Evolutionary conservation across 2,329 filamentous ascomycete species (phyloP).

Genomic region (Dothistroma pini): DNA sequence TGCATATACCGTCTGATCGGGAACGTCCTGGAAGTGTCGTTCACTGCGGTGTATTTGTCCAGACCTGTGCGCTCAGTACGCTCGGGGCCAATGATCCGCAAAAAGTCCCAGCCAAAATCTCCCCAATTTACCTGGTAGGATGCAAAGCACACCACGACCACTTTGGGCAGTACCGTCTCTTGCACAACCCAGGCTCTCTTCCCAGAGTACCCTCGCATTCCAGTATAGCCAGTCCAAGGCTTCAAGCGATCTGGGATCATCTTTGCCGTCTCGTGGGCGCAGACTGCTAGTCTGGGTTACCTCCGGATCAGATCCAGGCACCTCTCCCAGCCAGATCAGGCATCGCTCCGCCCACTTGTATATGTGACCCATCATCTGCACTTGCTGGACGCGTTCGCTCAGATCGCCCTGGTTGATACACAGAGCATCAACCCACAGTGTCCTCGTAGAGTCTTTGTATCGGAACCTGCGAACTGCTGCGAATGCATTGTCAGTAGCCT

Average conservation of each 20-base stretch:
- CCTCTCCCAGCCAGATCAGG: background rate
- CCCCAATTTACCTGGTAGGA: too few species aligned
- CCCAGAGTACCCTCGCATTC: background rate
- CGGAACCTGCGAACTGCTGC: background rate
- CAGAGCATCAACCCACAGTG: background rate
- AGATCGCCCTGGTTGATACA: background rate
- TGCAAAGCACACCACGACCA: too few species aligned
- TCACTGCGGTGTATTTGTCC: too few species aligned
- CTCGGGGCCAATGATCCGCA: too few species aligned
- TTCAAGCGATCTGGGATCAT: background rate
- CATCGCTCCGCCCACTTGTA: background rate
- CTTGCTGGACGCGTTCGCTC: background rate
- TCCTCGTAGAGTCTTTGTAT: background rate
- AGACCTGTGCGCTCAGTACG: too few species aligned
- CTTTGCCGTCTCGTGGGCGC: background rate
- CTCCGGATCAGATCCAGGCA: background rate
- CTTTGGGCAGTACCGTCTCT: too few species aligned
- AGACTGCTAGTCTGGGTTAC: background rate
- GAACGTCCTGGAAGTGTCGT: too few species aligned
- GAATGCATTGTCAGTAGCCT: background rate
- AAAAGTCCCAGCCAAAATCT: too few species aligned
- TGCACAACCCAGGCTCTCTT: background rate
- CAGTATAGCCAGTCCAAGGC: background rate
- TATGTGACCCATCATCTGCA: background rate
- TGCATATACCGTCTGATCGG: too few species aligned